phyloP scores from a whole-genome alignment of 139 green algal genomes.

The Eudorina sp. region DNA sequence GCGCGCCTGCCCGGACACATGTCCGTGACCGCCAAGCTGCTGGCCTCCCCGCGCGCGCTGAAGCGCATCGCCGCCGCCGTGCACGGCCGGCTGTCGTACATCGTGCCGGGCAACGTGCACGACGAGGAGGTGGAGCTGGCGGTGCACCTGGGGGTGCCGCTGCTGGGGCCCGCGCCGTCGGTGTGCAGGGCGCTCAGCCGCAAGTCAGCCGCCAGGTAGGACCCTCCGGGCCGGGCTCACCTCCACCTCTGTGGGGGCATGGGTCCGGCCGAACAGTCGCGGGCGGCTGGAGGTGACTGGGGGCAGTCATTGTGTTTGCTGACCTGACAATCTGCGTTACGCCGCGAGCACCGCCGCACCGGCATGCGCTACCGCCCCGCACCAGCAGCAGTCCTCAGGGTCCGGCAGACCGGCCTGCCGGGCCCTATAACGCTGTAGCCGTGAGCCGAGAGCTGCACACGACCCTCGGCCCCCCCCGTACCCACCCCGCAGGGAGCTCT shows the following conservation, averaged over 20 bases:
- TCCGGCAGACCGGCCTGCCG: no score
- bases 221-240: no score
- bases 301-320: no score
- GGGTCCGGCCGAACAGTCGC: no score
- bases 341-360: no score
- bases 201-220: conserved; percentile 64
- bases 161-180: conserved; percentile 62
- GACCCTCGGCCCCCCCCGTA: not conserved
- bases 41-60: conserved; percentile 64
- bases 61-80: conserved; percentile 63
- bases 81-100: conserved; percentile 65
- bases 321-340: no score
- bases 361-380: no score
- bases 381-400: no score
- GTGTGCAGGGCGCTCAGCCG: conserved; percentile 48
- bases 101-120: conserved; percentile 69
- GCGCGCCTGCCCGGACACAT: conserved; percentile 69
- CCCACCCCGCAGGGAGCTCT: conserved; percentile 46
- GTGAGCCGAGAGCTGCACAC: no score
- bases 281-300: not conserved
- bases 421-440: no score
- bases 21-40: conserved; percentile 64
- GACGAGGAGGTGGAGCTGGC: conserved; percentile 70
- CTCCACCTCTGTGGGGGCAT: no score
- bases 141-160: conserved; percentile 66